These are phyloP conservation scores for Senna tora DNA, from an alignment of 306 rosid genomes.

Conservation along the genomic window DNA sequence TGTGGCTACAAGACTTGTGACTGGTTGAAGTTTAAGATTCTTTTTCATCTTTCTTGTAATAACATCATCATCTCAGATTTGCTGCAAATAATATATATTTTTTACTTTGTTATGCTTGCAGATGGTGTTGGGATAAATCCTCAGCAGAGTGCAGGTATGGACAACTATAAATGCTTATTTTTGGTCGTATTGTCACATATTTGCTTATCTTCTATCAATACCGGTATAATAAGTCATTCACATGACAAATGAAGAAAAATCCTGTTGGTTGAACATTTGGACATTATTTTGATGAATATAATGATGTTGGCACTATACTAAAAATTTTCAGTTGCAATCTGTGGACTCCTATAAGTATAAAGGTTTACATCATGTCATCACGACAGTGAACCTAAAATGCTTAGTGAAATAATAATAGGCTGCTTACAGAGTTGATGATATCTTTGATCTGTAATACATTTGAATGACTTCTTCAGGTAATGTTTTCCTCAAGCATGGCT, in stretches of 20 bases:
- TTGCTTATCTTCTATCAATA: slow-evolving; percentile 6
- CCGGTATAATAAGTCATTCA: not conserved
- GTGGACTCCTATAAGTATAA: not conserved
- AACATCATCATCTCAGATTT: slow-evolving; percentile 7
- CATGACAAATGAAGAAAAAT: not conserved
- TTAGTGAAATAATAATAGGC: not conserved
- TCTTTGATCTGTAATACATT: slow-evolving; percentile 8
- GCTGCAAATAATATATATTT: not conserved
- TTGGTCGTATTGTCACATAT: not conserved
- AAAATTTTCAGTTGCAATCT: slow-evolving; percentile 18
- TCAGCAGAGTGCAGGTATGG: slow-evolving; percentile 95
- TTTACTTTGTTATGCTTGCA: slow-evolving; percentile 49
- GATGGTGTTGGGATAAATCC: slow-evolving; percentile 98
- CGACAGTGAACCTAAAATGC: not conserved
- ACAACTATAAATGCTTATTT: slow-evolving; percentile 2
- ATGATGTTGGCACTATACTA: slow-evolving; percentile 5
- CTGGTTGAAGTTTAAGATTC: not conserved
- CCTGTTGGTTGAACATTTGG: not conserved
- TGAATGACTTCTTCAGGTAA: slow-evolving; percentile 35
- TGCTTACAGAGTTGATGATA: not conserved
- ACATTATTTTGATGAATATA: slow-evolving; percentile 3
- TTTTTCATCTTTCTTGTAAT: not conserved
- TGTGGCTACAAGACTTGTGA: not conserved
- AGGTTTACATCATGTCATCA: not conserved
- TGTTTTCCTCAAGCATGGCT: slow-evolving; percentile 52